These are phyloP conservation scores for Citrus sp. DNA, from an alignment of 345 rosid species.

Conservation along the genomic window DNA sequence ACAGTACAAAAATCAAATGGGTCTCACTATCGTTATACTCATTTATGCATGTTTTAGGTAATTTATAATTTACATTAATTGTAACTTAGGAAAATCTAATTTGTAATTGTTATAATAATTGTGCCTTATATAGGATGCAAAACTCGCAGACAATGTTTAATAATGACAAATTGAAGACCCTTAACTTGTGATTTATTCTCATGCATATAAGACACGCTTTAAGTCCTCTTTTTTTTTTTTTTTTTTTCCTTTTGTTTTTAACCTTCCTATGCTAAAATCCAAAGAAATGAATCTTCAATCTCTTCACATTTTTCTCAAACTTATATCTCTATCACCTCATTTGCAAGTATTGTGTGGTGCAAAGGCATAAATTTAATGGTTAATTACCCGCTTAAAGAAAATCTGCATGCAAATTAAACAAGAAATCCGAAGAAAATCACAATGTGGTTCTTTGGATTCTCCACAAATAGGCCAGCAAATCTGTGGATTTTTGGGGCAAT, in stretches of 20 bases:
- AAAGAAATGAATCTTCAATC: conserved; percentile 28
- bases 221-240: no score
- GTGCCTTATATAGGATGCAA: no score
- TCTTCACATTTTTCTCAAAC: background rate
- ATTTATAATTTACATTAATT: no score
- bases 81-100: no score
- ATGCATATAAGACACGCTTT: background rate
- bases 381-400: background rate
- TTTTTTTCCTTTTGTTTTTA: background rate
- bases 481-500: conserved; percentile 36
- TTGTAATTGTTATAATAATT: no score
- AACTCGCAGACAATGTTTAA: background rate
- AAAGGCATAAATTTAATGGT: background rate
- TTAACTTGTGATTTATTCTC: background rate
- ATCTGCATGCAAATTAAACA: background rate
- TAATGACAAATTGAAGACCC: conserved; percentile 22
- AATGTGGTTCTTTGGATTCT: conserved; percentile 46
- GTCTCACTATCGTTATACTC: accelerated
- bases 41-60: no score
- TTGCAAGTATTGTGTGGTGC: background rate
- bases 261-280: conserved; percentile 21
- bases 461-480: conserved; percentile 26
- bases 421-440: background rate
- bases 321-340: background rate
- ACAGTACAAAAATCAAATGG: no score